Evolutionary conservation across 805 yeast species (phyloP).

Genomic region (Ogataea dorogensis): DNA sequence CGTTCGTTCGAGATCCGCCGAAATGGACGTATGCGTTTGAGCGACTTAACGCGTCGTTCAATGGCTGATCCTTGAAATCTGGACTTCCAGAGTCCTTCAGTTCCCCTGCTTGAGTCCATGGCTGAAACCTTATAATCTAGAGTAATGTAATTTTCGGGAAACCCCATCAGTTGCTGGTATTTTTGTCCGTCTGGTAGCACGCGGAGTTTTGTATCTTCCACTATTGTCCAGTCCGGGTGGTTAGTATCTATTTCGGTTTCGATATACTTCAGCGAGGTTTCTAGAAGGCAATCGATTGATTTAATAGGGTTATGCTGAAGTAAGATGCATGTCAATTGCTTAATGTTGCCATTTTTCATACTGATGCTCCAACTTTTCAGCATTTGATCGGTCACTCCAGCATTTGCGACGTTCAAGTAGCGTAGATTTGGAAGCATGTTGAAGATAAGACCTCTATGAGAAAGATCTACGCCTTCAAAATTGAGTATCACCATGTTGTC

Average conservation of each 20-base stretch:
- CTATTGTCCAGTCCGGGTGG: constrained; percentile 1
- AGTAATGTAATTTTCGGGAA: constrained; percentile 2
- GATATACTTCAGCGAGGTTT: constrained; percentile 2
- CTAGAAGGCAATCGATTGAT: constrained; percentile 9
- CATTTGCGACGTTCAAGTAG: constrained; percentile 23
- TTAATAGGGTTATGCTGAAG: constrained; percentile 15
- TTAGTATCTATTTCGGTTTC: constrained; percentile 2
- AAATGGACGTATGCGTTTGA: neutral
- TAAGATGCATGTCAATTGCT: constrained; percentile 18
- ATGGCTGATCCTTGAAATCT: constrained; percentile 4
- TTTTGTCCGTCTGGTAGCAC: constrained; percentile 7
- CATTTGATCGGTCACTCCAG: constrained; percentile 20
- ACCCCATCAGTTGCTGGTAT: neutral
- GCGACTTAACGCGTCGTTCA: too few relatives aligned
- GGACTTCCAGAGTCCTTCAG: constrained; percentile 11
- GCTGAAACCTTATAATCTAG: constrained; percentile 13
- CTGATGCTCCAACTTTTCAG: constrained; percentile 28
- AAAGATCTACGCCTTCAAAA: constrained; percentile 15
- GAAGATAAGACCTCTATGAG: constrained; percentile 7
- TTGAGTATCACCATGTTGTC: constrained; percentile 21
- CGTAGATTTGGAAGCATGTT: constrained; percentile 14
- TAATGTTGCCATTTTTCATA: constrained; percentile 27
- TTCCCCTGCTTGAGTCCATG: neutral
- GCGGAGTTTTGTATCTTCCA: neutral
- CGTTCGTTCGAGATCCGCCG: neutral